These are phyloP conservation scores for Ramularia endophylla DNA, from an alignment of 2,329 filamentous ascomycete genomes.

Conservation along the genomic window DNA sequence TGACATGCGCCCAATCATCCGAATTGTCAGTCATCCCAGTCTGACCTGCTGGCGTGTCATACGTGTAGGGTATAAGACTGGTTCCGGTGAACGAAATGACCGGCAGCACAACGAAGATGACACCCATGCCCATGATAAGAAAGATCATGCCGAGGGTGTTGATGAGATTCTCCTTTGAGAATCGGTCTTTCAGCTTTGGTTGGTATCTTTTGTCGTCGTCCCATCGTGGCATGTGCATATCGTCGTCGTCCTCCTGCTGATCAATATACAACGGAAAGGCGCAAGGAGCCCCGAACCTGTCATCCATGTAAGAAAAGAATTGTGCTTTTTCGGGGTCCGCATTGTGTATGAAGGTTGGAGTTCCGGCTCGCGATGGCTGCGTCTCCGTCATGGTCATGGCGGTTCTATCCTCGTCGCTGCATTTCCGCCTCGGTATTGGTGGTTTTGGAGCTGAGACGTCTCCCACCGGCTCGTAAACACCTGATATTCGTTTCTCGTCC, in stretches of 20 bases:
- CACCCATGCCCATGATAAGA: constrained; percentile 43
- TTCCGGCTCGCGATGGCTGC: constrained; percentile 12
- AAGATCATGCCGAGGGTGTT: constrained; percentile 40
- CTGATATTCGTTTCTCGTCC: constrained; percentile 25
- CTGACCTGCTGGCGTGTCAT: constrained; percentile 36
- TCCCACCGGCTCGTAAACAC: constrained; percentile 20
- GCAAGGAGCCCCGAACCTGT: constrained; percentile 41
- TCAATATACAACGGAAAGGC: constrained; percentile 44
- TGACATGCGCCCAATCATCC: constrained; percentile 42
- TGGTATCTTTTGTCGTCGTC: constrained; percentile 44
- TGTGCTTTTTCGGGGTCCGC: constrained; percentile 31
- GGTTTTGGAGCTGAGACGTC: constrained; percentile 15
- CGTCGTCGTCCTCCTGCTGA: constrained; percentile 49
- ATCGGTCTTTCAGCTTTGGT: constrained; percentile 40
- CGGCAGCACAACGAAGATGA: constrained; percentile 47
- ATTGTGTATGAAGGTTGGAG: constrained; percentile 26
- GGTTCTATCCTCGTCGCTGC: constrained; percentile 2
- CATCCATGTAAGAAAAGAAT: constrained; percentile 41
- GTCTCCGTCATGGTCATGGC: constrained; percentile 4
- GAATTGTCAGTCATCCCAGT: constrained; percentile 28
- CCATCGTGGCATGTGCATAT: constrained; percentile 48
- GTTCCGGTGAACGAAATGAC: constrained; percentile 42
- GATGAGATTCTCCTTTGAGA: constrained; percentile 38
- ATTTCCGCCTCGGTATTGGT: constrained; percentile 6
- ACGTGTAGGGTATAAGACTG: constrained; percentile 34